Conservation (phyloP, 352 stramenopile species). For the Phytophthora macrochlamydospora region DNA sequence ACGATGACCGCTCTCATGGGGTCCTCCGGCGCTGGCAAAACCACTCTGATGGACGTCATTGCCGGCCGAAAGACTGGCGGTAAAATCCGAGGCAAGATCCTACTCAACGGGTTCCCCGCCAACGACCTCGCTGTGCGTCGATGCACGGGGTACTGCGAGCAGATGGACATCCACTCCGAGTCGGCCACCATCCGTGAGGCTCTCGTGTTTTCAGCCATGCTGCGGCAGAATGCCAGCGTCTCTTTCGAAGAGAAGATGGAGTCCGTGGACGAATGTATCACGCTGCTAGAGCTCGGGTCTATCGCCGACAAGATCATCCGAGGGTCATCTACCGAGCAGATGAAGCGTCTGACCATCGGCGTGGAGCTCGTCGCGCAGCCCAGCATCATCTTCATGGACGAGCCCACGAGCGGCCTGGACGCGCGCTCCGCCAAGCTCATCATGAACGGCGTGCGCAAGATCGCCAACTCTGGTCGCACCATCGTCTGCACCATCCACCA, state of each 20-base stretch:
- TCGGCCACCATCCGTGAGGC: slow-evolving; percentile 90
- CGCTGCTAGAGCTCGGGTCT: slow-evolving; percentile 49
- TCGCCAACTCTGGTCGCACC: slow-evolving; percentile 73
- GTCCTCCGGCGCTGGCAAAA: slow-evolving; percentile 88
- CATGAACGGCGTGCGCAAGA: slow-evolving; percentile 88
- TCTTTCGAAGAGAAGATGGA: slow-evolving; percentile 41
- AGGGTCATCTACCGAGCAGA: slow-evolving; percentile 58
- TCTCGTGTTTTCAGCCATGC: slow-evolving; percentile 88
- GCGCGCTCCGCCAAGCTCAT: slow-evolving; percentile 85
- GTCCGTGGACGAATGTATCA: slow-evolving; percentile 63
- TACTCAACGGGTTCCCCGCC: slow-evolving; percentile 55
- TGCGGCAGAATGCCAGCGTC: slow-evolving; percentile 57
- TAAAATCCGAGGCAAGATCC: slow-evolving; percentile 69
- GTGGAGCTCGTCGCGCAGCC: slow-evolving; percentile 91
- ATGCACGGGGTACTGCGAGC: slow-evolving; percentile 67
- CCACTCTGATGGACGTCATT: slow-evolving; percentile 95
- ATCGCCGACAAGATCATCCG: slow-evolving; percentile 66
- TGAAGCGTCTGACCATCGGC: slow-evolving; percentile 80
- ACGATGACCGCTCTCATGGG: slow-evolving; percentile 81
- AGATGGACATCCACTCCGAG: slow-evolving; percentile 90
- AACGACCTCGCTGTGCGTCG: slow-evolving; percentile 55
- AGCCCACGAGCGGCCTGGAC: slow-evolving; percentile 90
- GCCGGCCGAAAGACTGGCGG: slow-evolving; percentile 91
- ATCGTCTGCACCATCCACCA: slow-evolving; percentile 95
- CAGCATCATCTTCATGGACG: slow-evolving; percentile 89